Conservation (phyloP, 2,329 filamentous ascomycete genomes). For the Gliomastix tumulicola region DNA sequence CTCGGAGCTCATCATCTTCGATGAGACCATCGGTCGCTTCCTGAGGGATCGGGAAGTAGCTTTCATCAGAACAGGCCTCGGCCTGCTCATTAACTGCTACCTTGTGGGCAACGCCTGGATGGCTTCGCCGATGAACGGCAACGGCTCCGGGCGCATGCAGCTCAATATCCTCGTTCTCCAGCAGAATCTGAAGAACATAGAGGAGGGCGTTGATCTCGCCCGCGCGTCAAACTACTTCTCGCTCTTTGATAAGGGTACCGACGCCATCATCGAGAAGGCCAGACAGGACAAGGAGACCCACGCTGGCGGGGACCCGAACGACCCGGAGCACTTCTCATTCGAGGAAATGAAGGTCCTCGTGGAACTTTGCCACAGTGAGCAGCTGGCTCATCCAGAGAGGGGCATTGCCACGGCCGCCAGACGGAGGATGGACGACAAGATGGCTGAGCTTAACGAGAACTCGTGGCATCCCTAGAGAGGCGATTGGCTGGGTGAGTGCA, state of each 20-base stretch:
- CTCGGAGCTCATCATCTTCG: conserved; percentile 76
- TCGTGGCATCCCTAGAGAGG: no score
- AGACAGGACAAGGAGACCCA: conserved; percentile 35
- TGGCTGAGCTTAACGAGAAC: conserved; percentile 63
- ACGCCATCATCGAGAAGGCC: conserved; percentile 57
- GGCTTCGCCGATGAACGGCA: conserved; percentile 75
- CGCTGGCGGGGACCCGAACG: conserved; percentile 17
- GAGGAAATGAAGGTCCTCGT: conserved; percentile 61
- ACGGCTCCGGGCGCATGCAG: conserved; percentile 81
- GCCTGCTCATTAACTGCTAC: conserved; percentile 69
- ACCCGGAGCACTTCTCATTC: conserved; percentile 47
- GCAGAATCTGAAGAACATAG: conserved; percentile 93
- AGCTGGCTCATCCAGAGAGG: conserved; percentile 57
- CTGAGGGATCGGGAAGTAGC: conserved; percentile 63
- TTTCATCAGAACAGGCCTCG: conserved; percentile 73
- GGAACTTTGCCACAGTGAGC: conserved; percentile 63
- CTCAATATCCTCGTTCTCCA: conserved; percentile 92
- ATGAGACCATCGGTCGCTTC: conserved; percentile 70
- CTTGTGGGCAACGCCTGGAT: conserved; percentile 65
- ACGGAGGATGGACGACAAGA: conserved; percentile 63
- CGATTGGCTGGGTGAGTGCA: no score
- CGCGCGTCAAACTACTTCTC: conserved; percentile 62
- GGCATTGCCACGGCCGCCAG: conserved; percentile 61
- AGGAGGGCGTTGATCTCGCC: conserved; percentile 58
- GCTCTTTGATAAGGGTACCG: conserved; percentile 59